A percentile compares a stretch with the other conserved stretches of the same genome.
phyloP scores from a whole-genome alignment of 345 rosid genomes.

The Sisymbrium altissimum region DNA sequence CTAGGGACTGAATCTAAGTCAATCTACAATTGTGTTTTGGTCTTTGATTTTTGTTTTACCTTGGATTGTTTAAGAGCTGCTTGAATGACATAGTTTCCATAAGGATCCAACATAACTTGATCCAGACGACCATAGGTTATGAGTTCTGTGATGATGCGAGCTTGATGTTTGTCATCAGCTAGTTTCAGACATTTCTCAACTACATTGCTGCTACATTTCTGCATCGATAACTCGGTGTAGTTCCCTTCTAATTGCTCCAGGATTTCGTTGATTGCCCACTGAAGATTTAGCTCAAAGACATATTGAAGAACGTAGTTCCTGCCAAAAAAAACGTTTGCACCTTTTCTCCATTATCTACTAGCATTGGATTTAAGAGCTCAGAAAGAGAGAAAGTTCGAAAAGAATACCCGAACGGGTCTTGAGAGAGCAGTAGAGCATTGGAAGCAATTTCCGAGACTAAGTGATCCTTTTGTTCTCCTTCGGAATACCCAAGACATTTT shows the following conservation, averaged over 20 bases:
- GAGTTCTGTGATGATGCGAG: slow-evolving; percentile 53
- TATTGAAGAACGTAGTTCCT: slow-evolving; percentile 83
- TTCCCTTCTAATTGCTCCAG: slow-evolving; percentile 65
- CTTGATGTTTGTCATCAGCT: slow-evolving; percentile 46
- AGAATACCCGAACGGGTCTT: slow-evolving; percentile 70
- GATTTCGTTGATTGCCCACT: slow-evolving; percentile 50
- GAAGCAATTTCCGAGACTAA: slow-evolving; percentile 55
- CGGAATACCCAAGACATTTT: slow-evolving; percentile 56
- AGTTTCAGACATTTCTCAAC: slow-evolving; percentile 75
- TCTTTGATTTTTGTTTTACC: slow-evolving; percentile 31
- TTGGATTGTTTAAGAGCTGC: slow-evolving; percentile 66
- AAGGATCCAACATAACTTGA: slow-evolving; percentile 83
- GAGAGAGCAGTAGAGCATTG: slow-evolving; percentile 68
- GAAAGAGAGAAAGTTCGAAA: neutral
- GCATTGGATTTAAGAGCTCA: neutral
- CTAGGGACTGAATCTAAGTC: neutral
- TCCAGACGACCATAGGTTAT: slow-evolving; percentile 51
- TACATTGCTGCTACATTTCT: slow-evolving; percentile 88
- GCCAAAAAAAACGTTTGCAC: slow-evolving; percentile 9
- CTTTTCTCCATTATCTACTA: neutral
- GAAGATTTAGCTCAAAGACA: slow-evolving; percentile 59
- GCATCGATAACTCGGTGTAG: slow-evolving; percentile 73
- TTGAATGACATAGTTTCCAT: slow-evolving; percentile 79
- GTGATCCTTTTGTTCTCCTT: slow-evolving; percentile 45
- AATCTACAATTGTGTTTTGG: neutral